Percentiles rank a stretch among this genome's conserved stretches.
These are phyloP conservation scores for Backusella parvicylindrica DNA, from an alignment of 192 early-diverging fungal species.

Conservation along the genomic window DNA sequence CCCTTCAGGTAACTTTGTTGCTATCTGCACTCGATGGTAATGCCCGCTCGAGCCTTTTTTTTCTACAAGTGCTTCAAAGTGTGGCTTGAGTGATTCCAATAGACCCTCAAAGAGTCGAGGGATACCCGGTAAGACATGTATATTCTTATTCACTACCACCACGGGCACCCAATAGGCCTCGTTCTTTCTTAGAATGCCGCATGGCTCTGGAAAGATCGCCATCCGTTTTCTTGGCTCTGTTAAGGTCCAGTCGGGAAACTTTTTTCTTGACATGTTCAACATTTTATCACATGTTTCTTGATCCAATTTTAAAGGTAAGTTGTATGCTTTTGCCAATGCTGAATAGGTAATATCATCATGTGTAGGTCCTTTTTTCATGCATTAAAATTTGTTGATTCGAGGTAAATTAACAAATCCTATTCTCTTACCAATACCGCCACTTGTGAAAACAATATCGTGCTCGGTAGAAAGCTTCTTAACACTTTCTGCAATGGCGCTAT, in stretches of 20 bases:
- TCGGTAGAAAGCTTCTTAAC: constrained; percentile 42
- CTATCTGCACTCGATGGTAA: constrained; percentile 44
- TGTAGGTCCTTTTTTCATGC: constrained; percentile 47
- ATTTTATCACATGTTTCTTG: constrained; percentile 53
- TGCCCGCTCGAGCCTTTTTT: background rate
- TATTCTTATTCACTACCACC: constrained; percentile 59
- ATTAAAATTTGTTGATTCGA: too few relatives aligned
- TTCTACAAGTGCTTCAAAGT: constrained; percentile 2
- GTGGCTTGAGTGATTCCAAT: constrained; percentile 27
- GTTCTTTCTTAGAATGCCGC: constrained; percentile 39
- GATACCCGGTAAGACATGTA: constrained; percentile 68
- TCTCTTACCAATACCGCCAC: constrained; percentile 66
- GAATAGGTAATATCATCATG: constrained; percentile 69
- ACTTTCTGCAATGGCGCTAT: constrained; percentile 41
- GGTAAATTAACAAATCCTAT: too few relatives aligned
- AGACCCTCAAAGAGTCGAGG: constrained; percentile 59
- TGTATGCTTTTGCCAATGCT: constrained; percentile 58
- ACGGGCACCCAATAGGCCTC: constrained; percentile 69
- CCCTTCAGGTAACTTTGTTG: constrained; percentile 40
- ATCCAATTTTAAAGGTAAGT: constrained; percentile 48
- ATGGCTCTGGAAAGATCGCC: constrained; percentile 56
- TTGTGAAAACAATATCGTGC: constrained; percentile 65
- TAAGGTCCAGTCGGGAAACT: constrained; percentile 17
- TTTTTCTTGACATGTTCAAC: constrained; percentile 26
- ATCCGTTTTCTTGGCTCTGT: constrained; percentile 55